Base-by-base conservation (phyloP, 169 alveolate species). In the Plasmodium berghei region DNA sequence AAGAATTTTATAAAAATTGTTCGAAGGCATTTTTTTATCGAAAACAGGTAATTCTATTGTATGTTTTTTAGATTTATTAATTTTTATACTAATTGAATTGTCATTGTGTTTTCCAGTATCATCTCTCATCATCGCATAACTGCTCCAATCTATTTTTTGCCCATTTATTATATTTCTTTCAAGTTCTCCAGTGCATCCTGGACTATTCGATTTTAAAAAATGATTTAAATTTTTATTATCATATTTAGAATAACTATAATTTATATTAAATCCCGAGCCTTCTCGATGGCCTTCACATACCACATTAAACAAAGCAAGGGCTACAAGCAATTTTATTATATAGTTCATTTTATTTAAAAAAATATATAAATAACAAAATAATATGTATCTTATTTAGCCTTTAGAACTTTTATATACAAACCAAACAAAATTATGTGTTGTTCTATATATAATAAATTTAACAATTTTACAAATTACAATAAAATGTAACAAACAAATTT, bases 91-190 rank as follows among this genome's bases (percentile, higher is more conserved):
- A 18, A 83, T 10, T 18, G 28, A 56, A 40, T 42, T 28, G 40
- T 67, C 9, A 1, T 28, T 8, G 56, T 42, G 67, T 20, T 40
- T 58, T 28, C n/a, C 14, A 1, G 0, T 16, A 22, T 42, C n/a
- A 20, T 42, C 63, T 22, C 16, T 28, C 2, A 58, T 18, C 9
- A 24, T 26, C n/a, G 10, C 18, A 56, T 73, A 14, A 42, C 69
- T 16, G 45, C 55, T 49, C 42, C 46, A 67, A 28, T 55, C 59
- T 49, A 83, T 34, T 42, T 83, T 66, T 49, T 66, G 56, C 22
- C 90, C 90, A 67, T 83, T 83, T 67, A 83, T 83, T 67, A 83
- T 5, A 1, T 59, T 55, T 26, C 52, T 80, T 49, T 83, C 90
- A n/a, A 67, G 22, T 24, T 49, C 71, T 16, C 85, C 72, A 42